Evolutionary conservation across 2,329 filamentous ascomycete genomes (phyloP).

Genomic region (Thelonectria rubi): DNA sequence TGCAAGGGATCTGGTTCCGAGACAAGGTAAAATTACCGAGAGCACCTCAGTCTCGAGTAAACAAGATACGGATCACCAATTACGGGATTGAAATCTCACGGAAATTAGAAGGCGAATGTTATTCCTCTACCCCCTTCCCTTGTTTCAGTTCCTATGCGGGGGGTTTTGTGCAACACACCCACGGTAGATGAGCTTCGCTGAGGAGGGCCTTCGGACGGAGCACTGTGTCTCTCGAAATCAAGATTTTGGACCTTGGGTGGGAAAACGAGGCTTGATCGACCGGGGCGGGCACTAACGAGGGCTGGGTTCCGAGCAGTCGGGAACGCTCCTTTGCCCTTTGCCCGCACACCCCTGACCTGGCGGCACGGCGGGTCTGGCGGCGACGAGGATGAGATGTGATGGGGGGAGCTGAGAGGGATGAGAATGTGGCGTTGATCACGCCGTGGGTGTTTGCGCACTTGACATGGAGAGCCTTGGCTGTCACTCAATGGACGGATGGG

Average conservation of each 20-base stretch:
- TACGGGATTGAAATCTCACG: background rate
- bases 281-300: conserved; percentile 16
- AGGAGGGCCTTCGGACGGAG: too few relatives aligned
- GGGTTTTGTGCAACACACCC: conserved; percentile 7
- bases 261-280: conserved; percentile 16
- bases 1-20: too few relatives aligned
- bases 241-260: background rate
- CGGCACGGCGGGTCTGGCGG: conserved; percentile 1
- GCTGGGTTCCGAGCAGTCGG: conserved; percentile 15
- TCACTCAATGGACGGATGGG: background rate
- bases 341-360: conserved; percentile 2
- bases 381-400: background rate
- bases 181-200: conserved; percentile 11
- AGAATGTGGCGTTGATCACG: conserved; percentile 3
- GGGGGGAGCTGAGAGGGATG: background rate
- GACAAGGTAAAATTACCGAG: too few relatives aligned
- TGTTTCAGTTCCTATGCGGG: background rate
- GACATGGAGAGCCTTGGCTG: background rate
- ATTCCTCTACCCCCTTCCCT: background rate
- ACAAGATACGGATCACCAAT: background rate
- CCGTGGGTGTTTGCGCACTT: background rate
- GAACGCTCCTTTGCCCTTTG: background rate
- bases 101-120: conserved; percentile 17
- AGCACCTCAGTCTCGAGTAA: background rate
- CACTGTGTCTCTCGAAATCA: background rate